Evolutionary conservation across 306 rosid genomes (phyloP), one percentile per base, ranked within the genome.

Genomic region (Quercus rubra): DNA sequence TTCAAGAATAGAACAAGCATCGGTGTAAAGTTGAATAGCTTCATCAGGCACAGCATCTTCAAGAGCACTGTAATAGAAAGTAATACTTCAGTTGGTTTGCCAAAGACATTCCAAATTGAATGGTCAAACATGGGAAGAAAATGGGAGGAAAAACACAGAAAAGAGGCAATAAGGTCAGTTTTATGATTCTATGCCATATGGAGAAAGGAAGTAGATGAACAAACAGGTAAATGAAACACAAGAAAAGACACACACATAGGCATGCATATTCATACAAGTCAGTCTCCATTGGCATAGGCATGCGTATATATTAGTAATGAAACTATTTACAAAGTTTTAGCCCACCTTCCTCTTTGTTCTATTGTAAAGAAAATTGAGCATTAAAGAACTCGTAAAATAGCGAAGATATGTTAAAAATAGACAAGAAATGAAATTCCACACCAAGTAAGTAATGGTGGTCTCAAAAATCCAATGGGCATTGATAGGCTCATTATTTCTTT

Each of bases 1-100:
- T 89, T 91, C 99, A 66, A 95, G 99, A 90, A 82, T 79, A 73
- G 91, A 79, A 82, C 92, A 89, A 71, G 99, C 96, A 75, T 91
- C 99, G 69, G 91, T 83, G 87, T 90, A 95, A 30, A 95, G 85
- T 84, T 89, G 92, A 85, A 95, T 87, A 69, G 99, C 96, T 80
- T 90, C 98, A 75, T 95, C 96, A 14, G 98, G 90, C 84, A 80
- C 51, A 64, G 86, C 79, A 84, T 93, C 98, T 84, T 93, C 99
- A 85, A 95, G 78, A 64, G 99, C 96, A 80, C 99, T 92, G 86
- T 71, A 80, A 69, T 57, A 30, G 62, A 75, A 62, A 28, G 75
- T 5, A 76, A 49, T 70, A 82, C 23, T 49, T 67, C 49, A 35
- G 20, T 64, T 59, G 0, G 30, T 5, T 30, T 67, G n/a, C 72